Evolutionary conservation across 2,329 filamentous ascomycete species (phyloP).

Genomic region (Tolypocladium ovalisporum): DNA sequence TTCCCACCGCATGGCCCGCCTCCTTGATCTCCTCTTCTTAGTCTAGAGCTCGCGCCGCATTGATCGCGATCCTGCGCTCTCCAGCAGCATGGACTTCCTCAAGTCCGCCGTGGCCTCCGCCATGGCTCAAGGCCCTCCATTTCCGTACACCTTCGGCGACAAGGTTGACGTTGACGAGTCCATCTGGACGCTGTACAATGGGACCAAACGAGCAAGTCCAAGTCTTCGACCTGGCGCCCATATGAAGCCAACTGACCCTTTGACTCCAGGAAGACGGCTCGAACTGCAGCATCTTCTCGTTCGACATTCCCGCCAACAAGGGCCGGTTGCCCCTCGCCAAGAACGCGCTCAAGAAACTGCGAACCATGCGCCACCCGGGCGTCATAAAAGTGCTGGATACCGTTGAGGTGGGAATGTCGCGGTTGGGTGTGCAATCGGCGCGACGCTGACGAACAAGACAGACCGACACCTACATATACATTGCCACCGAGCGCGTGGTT

Average conservation of each 20-base stretch:
- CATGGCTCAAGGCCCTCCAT: constrained; percentile 87
- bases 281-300: constrained; percentile 92
- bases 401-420: constrained; percentile 57
- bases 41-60: not conserved
- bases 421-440: not conserved
- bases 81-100: constrained; percentile 73
- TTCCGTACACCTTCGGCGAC: constrained; percentile 89
- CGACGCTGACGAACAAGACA: constrained; percentile 24
- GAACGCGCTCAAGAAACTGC: constrained; percentile 88
- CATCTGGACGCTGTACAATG: constrained; percentile 94
- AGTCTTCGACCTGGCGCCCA: not conserved
- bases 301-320: constrained; percentile 75
- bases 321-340: constrained; percentile 75
- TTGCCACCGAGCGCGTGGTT: constrained; percentile 82
- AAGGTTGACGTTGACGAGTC: constrained; percentile 85
- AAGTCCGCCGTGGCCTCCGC: constrained; percentile 96
- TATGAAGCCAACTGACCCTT: not conserved
- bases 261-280: constrained; percentile 72
- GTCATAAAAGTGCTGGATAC: constrained; percentile 92
- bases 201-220: constrained; percentile 66
- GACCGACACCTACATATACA: constrained; percentile 93
- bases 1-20: not conserved
- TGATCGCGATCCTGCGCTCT: not conserved
- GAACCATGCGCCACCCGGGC: constrained; percentile 86
- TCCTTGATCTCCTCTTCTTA: not conserved